Evolutionary conservation across 768 basidiomycete species (phyloP), one percentile per base, ranked within the genome.

Genomic region (Mycena polygramma): DNA sequence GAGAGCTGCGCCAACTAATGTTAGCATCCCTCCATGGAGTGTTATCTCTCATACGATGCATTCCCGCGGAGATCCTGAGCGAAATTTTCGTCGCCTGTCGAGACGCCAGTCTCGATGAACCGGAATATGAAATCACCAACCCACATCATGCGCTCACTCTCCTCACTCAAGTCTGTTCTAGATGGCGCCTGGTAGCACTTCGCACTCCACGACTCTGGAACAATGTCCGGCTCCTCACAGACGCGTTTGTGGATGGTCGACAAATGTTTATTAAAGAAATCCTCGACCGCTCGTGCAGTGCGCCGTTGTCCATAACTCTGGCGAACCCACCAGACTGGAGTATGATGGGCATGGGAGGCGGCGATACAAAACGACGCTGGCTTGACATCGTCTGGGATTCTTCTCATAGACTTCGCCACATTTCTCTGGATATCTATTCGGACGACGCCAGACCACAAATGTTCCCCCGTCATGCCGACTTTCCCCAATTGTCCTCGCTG

Each of bases 11-110:
- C 30, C 30, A 6, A 30, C 30, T 30, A 30, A 30, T 60, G 8
- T 22, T 54, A 14, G 6, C n/a, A 45, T 35, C 20, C 17, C 52
- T 54, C 24, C 2, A 26, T 15, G 15, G 41, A 10, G 41, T 15
- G 41, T 15, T 41, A 30, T 53, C 62, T 20, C 15, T n/a, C 7
- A 19, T 63, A 1, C n/a, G 51, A 26, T 4, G 17, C 1, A 54
- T 63, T 9, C 62, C 62, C 35, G 7, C 39, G 7, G 62, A 63
- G 20, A 43, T 63, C 5, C 51, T 63, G 0, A 20, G 62, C 41
- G 39, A 63, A 6, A 54, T 63, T 1, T 63, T 63, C 30, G 45
- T 45, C 14, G 30, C 45, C 20, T 54, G 62, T 22, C 62, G 62
- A 2, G 62, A 63, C 6, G 30, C 2, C 30, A 6, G 6, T 30